Evolutionary conservation across 1,139 yeast species (phyloP).

Genomic region (Debaryomycetaceae sp.): DNA sequence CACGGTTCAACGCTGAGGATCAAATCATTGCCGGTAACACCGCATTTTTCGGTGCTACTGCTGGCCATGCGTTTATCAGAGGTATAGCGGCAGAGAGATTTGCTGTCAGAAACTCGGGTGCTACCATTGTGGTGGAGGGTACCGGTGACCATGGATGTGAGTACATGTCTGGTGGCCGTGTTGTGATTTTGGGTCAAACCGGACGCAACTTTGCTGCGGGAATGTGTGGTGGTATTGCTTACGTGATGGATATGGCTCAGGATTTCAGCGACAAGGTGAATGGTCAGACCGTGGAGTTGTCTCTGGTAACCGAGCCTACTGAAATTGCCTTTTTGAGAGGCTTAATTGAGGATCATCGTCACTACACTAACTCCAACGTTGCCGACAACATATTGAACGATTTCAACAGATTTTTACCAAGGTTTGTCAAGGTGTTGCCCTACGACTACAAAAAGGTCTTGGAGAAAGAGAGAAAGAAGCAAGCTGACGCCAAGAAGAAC

Average conservation of each 20-base stretch:
- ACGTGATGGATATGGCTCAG: constrained; percentile 92
- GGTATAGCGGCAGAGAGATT: constrained; percentile 99
- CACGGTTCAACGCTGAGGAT: constrained; percentile 89
- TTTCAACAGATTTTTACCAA: constrained; percentile 82
- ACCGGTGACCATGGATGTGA: constrained; percentile 99
- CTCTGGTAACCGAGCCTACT: constrained; percentile 73
- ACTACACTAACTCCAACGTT: constrained; percentile 87
- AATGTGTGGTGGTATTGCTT: constrained; percentile 99
- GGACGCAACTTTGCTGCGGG: constrained; percentile 98
- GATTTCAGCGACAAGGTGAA: constrained; percentile 83
- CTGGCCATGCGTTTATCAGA: constrained; percentile 89
- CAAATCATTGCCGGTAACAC: constrained; percentile 97
- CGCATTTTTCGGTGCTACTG: constrained; percentile 95
- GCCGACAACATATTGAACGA: constrained; percentile 80
- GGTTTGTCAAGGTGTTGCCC: constrained; percentile 93
- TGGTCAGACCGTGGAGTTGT: constrained; percentile 75
- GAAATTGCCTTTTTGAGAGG: constrained; percentile 95
- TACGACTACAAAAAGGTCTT: constrained; percentile 86
- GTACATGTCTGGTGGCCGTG: constrained; percentile 99
- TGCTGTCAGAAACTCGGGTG: constrained; percentile 98
- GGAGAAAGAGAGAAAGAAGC: constrained; percentile 68
- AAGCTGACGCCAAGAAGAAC: constrained; percentile 63
- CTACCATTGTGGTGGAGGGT: constrained; percentile 94
- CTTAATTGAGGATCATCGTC: constrained; percentile 90
- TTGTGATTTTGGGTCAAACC: constrained; percentile 84